These are phyloP conservation scores for Kodamaea sagamina DNA, from an alignment of 805 yeast genomes.

Conservation along the genomic window DNA sequence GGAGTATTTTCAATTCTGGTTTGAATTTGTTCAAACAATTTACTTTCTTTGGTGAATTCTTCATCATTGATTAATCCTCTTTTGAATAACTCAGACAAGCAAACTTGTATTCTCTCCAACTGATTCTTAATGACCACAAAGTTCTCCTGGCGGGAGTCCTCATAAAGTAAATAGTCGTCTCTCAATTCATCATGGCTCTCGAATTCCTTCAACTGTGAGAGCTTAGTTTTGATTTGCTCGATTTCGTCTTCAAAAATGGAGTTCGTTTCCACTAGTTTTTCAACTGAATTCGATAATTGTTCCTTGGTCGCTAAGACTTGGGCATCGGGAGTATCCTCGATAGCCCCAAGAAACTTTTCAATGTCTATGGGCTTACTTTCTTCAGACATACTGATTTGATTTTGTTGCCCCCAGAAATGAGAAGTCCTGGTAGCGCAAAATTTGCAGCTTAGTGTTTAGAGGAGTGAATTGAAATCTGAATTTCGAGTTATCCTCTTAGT, in stretches of 20 bases:
- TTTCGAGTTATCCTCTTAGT: too few species aligned
- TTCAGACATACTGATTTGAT: slow-evolving; percentile 8
- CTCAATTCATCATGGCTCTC: slow-evolving; percentile 31
- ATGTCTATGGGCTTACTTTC: slow-evolving; percentile 12
- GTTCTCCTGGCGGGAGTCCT: slow-evolving; percentile 60
- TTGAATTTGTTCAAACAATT: neutral
- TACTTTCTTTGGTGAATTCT: neutral
- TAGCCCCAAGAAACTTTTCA: slow-evolving; percentile 50
- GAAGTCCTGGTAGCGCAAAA: neutral
- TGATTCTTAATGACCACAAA: slow-evolving; percentile 55
- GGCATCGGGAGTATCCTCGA: slow-evolving; percentile 54
- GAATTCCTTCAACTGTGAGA: slow-evolving; percentile 18
- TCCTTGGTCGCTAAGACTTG: slow-evolving; percentile 18
- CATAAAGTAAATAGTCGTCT: slow-evolving; percentile 52
- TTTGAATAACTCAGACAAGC: slow-evolving; percentile 49
- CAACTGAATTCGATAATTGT: slow-evolving; percentile 37
- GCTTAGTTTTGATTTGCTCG: slow-evolving; percentile 17
- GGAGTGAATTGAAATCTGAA: too few species aligned
- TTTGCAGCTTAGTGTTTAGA: too few species aligned
- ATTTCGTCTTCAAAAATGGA: slow-evolving; percentile 46
- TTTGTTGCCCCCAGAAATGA: neutral
- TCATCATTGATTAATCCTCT: slow-evolving; percentile 30
- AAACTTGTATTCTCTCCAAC: slow-evolving; percentile 42
- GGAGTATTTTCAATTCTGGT: neutral
- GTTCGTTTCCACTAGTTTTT: slow-evolving; percentile 55